Base-by-base conservation (phyloP, 352 stramenopile species). In the Phytophthora pseudosyringae region DNA sequence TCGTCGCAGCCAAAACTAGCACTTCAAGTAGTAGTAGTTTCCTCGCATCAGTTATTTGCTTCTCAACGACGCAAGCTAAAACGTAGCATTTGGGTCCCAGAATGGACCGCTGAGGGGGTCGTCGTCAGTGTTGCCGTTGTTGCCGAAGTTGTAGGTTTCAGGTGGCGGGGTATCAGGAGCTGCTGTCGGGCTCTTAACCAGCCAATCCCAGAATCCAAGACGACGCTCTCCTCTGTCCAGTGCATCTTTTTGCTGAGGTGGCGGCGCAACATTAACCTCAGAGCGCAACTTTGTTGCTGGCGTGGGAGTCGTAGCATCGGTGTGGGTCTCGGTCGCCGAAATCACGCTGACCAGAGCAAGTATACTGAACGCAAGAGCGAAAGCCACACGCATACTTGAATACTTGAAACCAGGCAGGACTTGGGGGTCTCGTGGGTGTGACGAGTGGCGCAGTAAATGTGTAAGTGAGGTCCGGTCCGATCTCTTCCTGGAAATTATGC, bases 151-250 rank as follows among this genome's bases (percentile, higher is more conserved):
- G 41, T 47, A 16, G 41, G 44, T 51, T 4, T 12, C 7, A 6
- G 35, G 35, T 21, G 49, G 4, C 12, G 48, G 32, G 1, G 32
- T 55, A 9, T 18, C 33, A 29, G 47, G 35, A 26, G 21, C 49
- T 21, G 35, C 49, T 4, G 49, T 57, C 8, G 49, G 49, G 33
- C 49, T 57, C n/a, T 46, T 25, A 16, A 59, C 15, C 1, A 59
- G 9, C 50, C 50, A 59, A 9, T 59, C 50, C 16, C 10, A 59
- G n/a, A 59, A 16, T 8, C 38, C 50, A 38, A 59, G 40, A n/a
- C 5, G 36, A 16, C 36, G 50, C 4, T 21, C 40, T 29, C 12
- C 31, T 21, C 21, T 2, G 21, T 21, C 21, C 21, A 1, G 2
- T 21, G 21, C 1, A 1, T 21, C 21, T 21, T 21, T 21, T 16